phyloP scores from a whole-genome alignment of 192 early-diverging fungal species.

The Coemansia sp. region DNA sequence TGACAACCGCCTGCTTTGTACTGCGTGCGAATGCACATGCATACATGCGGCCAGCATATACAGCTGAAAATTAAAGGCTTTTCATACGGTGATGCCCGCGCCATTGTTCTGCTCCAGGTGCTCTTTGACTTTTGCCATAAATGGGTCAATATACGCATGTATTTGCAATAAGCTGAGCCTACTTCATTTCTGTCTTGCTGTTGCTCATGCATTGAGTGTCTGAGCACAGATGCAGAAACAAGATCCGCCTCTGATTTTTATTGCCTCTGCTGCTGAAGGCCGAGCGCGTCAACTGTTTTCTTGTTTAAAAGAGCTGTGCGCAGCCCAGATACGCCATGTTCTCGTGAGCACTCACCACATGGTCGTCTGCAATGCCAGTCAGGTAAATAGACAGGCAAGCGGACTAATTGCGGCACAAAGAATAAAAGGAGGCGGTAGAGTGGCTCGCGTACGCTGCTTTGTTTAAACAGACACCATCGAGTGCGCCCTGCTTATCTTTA shows the following conservation, averaged over 20 bases:
- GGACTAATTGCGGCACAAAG: slow-evolving; percentile 8
- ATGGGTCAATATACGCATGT: not conserved
- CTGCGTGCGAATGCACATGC: not conserved
- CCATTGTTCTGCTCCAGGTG: not conserved
- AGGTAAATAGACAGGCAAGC: not conserved
- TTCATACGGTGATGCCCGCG: not conserved
- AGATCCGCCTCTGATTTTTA: not conserved
- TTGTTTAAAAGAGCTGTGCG: no score
- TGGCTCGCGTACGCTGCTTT: not conserved
- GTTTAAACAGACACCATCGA: not conserved
- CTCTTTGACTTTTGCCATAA: slow-evolving; percentile 2
- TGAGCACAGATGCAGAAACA: not conserved
- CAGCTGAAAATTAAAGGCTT: slow-evolving; percentile 4
- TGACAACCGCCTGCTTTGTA: not conserved
- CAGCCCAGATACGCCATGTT: not conserved
- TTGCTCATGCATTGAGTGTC: not conserved
- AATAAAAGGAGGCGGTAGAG: not conserved
- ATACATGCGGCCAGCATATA: slow-evolving; percentile 3
- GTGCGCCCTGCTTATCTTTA: not conserved
- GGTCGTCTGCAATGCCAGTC: not conserved
- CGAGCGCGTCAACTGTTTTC: no score
- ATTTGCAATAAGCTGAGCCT: not conserved
- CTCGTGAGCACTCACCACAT: not conserved
- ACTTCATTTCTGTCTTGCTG: not conserved
- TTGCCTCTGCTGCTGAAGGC: no score